Percentiles rank a stretch among this genome's conserved stretches.
phyloP scores from a whole-genome alignment of 2,329 filamentous ascomycete genomes.

The Cercospora sp. region DNA sequence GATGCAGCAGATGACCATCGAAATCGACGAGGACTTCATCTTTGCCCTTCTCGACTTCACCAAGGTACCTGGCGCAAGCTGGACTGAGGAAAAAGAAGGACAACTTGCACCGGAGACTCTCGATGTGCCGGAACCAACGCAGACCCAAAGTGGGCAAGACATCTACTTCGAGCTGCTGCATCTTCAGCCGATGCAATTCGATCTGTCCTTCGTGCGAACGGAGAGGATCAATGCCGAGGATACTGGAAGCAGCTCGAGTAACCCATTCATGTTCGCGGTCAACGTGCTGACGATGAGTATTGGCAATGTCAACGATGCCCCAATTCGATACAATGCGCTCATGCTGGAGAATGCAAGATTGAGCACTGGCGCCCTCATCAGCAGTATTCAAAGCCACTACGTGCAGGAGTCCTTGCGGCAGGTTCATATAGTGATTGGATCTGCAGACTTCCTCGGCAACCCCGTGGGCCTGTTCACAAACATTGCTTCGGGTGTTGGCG shows the following conservation, averaged over 20 bases:
- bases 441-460: constrained; percentile 95
- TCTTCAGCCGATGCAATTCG: constrained; percentile 96
- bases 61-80: constrained; percentile 86
- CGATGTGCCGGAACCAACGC: constrained; percentile 87
- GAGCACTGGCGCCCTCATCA: constrained; percentile 77
- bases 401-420: constrained; percentile 95
- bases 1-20: constrained; percentile 95
- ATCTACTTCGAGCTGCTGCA: constrained; percentile 98
- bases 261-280: constrained; percentile 97
- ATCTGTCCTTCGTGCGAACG: constrained; percentile 94
- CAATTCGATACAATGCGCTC: constrained; percentile 86
- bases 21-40: constrained; percentile 97
- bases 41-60: constrained; percentile 93
- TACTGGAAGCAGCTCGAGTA: constrained; percentile 77
- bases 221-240: constrained; percentile 96
- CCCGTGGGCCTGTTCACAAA: constrained; percentile 98
- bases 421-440: constrained; percentile 95
- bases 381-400: constrained; percentile 91
- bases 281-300: constrained; percentile 99
- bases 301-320: constrained; percentile 97
- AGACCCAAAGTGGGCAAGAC: constrained; percentile 81
- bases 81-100: constrained; percentile 79
- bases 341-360: constrained; percentile 94
- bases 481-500: constrained; percentile 91
- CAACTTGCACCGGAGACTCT: constrained; percentile 85